phyloP scores from a whole-genome alignment of 768 basidiomycete genomes.

The Podaxis mareebaensis region DNA sequence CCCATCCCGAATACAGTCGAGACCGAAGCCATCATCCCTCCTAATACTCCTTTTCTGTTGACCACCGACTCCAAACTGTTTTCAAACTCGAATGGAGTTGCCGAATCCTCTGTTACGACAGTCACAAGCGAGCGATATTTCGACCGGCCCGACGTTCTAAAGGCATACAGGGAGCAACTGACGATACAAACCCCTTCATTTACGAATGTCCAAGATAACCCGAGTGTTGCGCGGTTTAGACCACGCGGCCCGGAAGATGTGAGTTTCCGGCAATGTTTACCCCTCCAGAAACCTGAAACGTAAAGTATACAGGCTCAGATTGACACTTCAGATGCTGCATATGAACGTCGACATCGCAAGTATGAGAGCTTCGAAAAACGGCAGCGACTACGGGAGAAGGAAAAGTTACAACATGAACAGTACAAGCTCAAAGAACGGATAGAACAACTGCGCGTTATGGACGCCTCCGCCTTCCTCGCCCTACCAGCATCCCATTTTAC shows the following conservation, averaged over 20 bases:
- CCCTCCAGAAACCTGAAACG: conserved; percentile 15
- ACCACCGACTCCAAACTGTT: conserved; percentile 61
- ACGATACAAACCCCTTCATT: conserved; percentile 82
- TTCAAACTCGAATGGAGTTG: conserved; percentile 40
- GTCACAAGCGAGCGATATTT: conserved; percentile 73
- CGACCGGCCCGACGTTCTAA: conserved; percentile 73
- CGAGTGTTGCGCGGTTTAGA: conserved; percentile 69
- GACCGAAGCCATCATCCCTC: conserved; percentile 70
- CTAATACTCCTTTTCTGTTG: conserved; percentile 63
- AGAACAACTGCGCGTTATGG: conserved; percentile 79
- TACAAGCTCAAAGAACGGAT: conserved; percentile 90
- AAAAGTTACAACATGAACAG: conserved; percentile 89
- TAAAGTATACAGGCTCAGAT: conserved; percentile 12
- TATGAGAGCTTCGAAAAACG: conserved; percentile 88
- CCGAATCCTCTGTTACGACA: conserved; percentile 49
- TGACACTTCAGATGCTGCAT: conserved; percentile 64
- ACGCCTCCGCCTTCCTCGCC: conserved; percentile 64
- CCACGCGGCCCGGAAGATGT: conserved; percentile 73
- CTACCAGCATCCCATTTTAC: conserved; percentile 62
- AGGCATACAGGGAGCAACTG: conserved; percentile 66
- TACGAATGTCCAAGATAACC: conserved; percentile 38
- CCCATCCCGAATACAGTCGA: conserved; percentile 49
- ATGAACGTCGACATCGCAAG: conserved; percentile 81
- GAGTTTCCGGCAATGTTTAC: conserved; percentile 30
- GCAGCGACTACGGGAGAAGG: conserved; percentile 83